These are phyloP conservation scores for Spencermartinsiella ligniputridi DNA, from an alignment of 1,139 yeast species.

Conservation along the genomic window DNA sequence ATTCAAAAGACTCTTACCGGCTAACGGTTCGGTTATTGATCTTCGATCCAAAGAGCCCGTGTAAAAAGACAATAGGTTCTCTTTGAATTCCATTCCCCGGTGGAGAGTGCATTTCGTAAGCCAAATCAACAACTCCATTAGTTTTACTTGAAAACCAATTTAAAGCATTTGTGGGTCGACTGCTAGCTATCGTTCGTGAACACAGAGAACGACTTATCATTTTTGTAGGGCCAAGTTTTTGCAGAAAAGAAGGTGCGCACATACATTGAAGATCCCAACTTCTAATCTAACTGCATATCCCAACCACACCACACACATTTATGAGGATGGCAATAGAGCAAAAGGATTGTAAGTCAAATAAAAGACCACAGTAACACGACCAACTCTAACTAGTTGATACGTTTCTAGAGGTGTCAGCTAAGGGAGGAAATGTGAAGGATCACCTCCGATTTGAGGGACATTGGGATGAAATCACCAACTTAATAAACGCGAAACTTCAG, in stretches of 20 bases:
- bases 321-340: constrained; percentile 49
- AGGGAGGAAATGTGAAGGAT: neutral
- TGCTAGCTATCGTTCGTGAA: too few species aligned
- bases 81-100: constrained; percentile 43
- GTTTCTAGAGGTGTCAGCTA: neutral
- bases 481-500: neutral
- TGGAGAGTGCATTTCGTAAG: constrained; percentile 54
- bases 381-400: neutral
- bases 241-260: too few species aligned
- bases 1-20: constrained; percentile 30
- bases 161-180: too few species aligned
- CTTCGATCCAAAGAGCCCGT: constrained; percentile 86
- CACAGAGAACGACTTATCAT: too few species aligned
- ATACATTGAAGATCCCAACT: too few species aligned
- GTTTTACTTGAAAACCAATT: constrained; percentile 55
- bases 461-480: constrained; percentile 6
- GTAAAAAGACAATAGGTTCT: constrained; percentile 67
- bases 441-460: neutral
- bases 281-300: too few species aligned
- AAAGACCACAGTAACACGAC: constrained; percentile 41
- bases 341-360: constrained; percentile 55
- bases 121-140: constrained; percentile 22
- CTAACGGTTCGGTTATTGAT: constrained; percentile 74
- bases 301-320: too few species aligned
- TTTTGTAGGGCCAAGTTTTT: too few species aligned